phyloP scores from a whole-genome alignment of 2,329 filamentous ascomycete genomes.

The Biscogniauxia marginata region DNA sequence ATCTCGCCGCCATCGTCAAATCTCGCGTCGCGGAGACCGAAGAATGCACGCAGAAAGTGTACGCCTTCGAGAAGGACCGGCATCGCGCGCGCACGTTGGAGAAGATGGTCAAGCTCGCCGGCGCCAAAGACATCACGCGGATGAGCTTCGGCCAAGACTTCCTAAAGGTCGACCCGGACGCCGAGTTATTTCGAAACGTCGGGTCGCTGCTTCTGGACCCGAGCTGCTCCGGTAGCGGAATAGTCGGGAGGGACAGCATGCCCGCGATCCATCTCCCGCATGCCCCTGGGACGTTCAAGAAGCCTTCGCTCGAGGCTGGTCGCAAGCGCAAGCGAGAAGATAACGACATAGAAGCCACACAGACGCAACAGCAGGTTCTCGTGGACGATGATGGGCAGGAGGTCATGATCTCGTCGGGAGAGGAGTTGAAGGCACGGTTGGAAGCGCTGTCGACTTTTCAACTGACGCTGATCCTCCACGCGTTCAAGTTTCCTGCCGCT shows the following conservation, averaged over 20 bases:
- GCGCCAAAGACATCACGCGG: conserved; percentile 63
- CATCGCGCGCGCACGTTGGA: conserved; percentile 71
- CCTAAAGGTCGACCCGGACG: conserved; percentile 66
- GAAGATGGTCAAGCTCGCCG: conserved; percentile 81
- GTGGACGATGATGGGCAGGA: conserved; percentile 58
- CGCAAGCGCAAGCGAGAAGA: conserved; percentile 49
- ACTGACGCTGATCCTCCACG: conserved; percentile 76
- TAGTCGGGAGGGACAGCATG: conserved; percentile 82
- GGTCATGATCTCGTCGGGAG: conserved; percentile 49
- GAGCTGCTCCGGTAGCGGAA: conserved; percentile 93
- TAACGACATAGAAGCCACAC: conserved; percentile 25
- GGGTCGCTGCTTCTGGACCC: conserved; percentile 83
- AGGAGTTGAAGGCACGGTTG: conserved; percentile 37
- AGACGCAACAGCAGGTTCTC: conserved; percentile 34
- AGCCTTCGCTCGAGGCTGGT: conserved; percentile 33
- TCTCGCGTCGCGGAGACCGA: conserved; percentile 39
- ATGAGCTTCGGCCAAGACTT: conserved; percentile 81
- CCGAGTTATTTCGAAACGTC: conserved; percentile 65
- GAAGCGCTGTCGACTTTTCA: conserved; percentile 70
- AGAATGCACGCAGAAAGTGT: conserved; percentile 49
- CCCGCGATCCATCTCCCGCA: conserved; percentile 63
- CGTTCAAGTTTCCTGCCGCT: conserved; percentile 76
- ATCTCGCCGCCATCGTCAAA: conserved; percentile 74
- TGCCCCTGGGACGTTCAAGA: conserved; percentile 35
- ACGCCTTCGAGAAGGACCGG: conserved; percentile 77